phyloP scores from a whole-genome alignment of 371 early-diverging fungal species.

The Mucor sp. region DNA sequence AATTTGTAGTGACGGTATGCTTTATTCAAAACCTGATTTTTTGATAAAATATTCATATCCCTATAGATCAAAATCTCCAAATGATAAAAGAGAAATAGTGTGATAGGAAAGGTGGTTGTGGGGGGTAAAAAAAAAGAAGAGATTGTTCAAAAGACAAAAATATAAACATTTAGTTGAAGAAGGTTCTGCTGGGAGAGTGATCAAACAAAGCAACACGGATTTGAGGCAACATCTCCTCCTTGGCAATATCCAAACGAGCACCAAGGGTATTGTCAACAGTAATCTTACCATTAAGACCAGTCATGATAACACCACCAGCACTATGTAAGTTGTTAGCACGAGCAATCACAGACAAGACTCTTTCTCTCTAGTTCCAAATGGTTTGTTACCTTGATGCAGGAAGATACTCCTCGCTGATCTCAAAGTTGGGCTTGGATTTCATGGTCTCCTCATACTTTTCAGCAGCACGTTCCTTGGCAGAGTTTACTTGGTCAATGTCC shows the following conservation, averaged over 20 bases:
- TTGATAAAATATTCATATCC: not conserved
- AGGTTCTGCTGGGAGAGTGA: constrained; percentile 85
- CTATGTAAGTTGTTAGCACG: constrained; percentile 29
- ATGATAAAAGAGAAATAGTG: not conserved
- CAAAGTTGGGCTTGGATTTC: constrained; percentile 47
- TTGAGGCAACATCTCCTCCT: constrained; percentile 91
- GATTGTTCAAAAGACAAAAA: not conserved
- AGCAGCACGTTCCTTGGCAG: constrained; percentile 60
- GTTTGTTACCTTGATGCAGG: constrained; percentile 40
- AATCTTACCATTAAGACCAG: constrained; percentile 79
- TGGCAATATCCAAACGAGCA: constrained; percentile 80
- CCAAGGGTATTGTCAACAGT: constrained; percentile 88
- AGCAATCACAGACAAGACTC: too few relatives aligned
- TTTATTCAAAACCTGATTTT: not conserved
- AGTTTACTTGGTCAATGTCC: constrained; percentile 69
- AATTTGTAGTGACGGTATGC: too few relatives aligned
- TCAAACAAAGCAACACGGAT: constrained; percentile 89
- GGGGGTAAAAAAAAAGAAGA: not conserved
- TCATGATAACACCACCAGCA: constrained; percentile 88
- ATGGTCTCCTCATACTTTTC: constrained; percentile 64
- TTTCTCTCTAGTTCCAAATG: not conserved
- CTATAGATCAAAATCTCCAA: not conserved
- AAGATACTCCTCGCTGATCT: constrained; percentile 62
- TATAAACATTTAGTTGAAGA: constrained; percentile 74
- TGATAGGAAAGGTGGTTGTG: not conserved